A percentile compares a stretch with the other conserved stretches of the same genome.
Evolutionary conservation across 352 stramenopile species (phyloP).

Genomic region (Blastocystis hominis): DNA sequence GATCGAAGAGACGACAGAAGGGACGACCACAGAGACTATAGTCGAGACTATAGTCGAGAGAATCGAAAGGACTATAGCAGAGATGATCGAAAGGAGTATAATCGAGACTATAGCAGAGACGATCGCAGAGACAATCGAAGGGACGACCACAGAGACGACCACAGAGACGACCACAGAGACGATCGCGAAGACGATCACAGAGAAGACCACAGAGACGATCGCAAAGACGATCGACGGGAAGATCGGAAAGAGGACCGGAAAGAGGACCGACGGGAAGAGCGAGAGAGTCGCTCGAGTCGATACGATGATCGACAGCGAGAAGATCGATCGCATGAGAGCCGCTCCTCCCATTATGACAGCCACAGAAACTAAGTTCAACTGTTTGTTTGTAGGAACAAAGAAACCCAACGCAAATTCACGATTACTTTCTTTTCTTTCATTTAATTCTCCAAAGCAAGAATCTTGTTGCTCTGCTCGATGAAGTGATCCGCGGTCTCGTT

Average conservation of each 20-base stretch:
- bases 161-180: not conserved
- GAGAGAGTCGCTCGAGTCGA: not conserved
- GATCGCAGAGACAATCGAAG: not conserved
- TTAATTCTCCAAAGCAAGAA: slow-evolving; percentile 54
- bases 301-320: slow-evolving; percentile 2
- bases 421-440: not conserved
- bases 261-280: not conserved
- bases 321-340: not conserved
- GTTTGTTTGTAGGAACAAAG: not conserved
- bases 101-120: not conserved
- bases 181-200: not conserved
- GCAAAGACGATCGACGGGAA: not conserved
- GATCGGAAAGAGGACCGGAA: not conserved
- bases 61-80: not conserved
- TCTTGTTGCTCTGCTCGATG: slow-evolving; percentile 58
- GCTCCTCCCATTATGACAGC: not conserved
- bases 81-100: not conserved
- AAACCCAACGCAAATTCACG: not conserved
- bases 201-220: not conserved
- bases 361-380: not conserved
- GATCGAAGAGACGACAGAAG: too few relatives aligned
- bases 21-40: too few relatives aligned
- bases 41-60: not conserved
- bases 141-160: not conserved
- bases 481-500: slow-evolving; percentile 58